These are phyloP conservation scores for Rubus parviflorus DNA, from an alignment of 306 rosid genomes.

Conservation along the genomic window DNA sequence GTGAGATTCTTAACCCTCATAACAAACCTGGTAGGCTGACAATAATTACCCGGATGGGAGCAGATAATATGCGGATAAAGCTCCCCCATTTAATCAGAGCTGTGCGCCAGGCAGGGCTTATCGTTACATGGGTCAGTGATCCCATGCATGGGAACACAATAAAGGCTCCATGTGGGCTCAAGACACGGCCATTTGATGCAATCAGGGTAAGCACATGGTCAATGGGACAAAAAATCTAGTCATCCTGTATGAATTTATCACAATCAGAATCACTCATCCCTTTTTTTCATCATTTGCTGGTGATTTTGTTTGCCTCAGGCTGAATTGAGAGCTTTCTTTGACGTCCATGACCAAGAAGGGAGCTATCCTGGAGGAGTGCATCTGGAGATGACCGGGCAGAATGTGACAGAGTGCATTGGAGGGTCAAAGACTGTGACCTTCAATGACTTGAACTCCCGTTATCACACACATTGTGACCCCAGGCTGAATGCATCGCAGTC, in stretches of 20 bases:
- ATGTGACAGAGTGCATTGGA: slow-evolving; percentile 45
- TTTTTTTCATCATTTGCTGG: not conserved
- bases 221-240: not conserved
- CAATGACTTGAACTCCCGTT: slow-evolving; percentile 43
- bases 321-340: slow-evolving; percentile 49
- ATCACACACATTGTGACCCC: slow-evolving; percentile 47
- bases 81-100: slow-evolving; percentile 43
- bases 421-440: slow-evolving; percentile 40
- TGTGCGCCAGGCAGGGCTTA: slow-evolving; percentile 41
- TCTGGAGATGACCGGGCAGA: slow-evolving; percentile 53
- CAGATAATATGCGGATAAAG: slow-evolving; percentile 45
- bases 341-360: slow-evolving; percentile 51
- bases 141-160: slow-evolving; percentile 58
- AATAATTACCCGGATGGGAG: slow-evolving; percentile 48
- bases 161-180: slow-evolving; percentile 47
- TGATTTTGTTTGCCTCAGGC: slow-evolving; percentile 26
- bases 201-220: slow-evolving; percentile 35
- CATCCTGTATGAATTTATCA: not conserved
- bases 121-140: slow-evolving; percentile 49
- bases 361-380: slow-evolving; percentile 50
- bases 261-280: not conserved
- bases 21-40: slow-evolving; percentile 45
- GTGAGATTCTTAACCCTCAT: slow-evolving; percentile 38
- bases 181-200: slow-evolving; percentile 43
- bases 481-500: slow-evolving; percentile 50